These are phyloP conservation scores for Candida orba DNA, from an alignment of 805 yeast species.

Conservation along the genomic window DNA sequence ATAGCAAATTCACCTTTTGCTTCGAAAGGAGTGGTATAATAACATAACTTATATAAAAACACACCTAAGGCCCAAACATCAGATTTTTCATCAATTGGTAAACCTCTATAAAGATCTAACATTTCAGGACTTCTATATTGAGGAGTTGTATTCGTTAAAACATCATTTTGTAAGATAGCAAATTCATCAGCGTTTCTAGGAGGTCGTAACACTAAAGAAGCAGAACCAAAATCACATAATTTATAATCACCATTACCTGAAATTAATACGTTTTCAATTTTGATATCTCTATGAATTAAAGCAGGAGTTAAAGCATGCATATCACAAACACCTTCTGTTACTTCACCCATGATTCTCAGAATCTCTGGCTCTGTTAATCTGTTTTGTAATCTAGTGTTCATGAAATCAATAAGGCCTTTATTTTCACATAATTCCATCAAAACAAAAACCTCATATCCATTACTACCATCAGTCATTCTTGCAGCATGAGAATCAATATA, in stretches of 20 bases:
- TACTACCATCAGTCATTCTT: slow-evolving; percentile 38
- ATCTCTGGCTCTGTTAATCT: slow-evolving; percentile 65
- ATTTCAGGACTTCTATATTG: slow-evolving; percentile 83
- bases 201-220: slow-evolving; percentile 55
- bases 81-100: slow-evolving; percentile 73
- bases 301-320: slow-evolving; percentile 73
- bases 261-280: slow-evolving; percentile 72
- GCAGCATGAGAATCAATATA: slow-evolving; percentile 96
- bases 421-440: slow-evolving; percentile 75
- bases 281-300: slow-evolving; percentile 70
- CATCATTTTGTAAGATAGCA: slow-evolving; percentile 53
- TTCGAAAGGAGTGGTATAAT: slow-evolving; percentile 81
- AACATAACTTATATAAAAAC: slow-evolving; percentile 68
- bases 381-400: slow-evolving; percentile 64
- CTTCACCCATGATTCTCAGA: slow-evolving; percentile 57
- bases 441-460: slow-evolving; percentile 69
- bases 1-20: slow-evolving; percentile 57
- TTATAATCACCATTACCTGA: slow-evolving; percentile 53
- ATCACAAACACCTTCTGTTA: slow-evolving; percentile 67
- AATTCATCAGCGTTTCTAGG: slow-evolving; percentile 59
- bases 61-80: slow-evolving; percentile 86
- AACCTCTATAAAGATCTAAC: slow-evolving; percentile 62
- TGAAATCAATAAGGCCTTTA: slow-evolving; percentile 71
- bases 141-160: slow-evolving; percentile 75
- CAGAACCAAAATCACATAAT: slow-evolving; percentile 79